Conservation (phyloP, 2,329 filamentous ascomycete genomes). For the Fusarium chuoi region DNA sequence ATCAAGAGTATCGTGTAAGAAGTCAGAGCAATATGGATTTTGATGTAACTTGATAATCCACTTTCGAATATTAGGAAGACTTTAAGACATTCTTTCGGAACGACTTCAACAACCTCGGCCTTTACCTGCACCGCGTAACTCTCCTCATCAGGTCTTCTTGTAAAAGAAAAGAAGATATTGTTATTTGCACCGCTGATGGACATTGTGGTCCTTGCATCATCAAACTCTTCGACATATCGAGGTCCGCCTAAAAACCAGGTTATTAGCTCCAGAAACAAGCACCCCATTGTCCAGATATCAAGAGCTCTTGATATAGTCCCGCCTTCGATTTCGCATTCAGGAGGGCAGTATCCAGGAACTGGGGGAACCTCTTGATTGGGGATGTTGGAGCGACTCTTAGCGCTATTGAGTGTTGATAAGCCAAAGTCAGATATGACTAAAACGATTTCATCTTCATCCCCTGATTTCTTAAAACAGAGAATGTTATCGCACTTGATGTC, state of each 20-base stretch:
- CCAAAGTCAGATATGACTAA: neutral
- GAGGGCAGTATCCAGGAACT: neutral
- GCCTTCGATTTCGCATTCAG: neutral
- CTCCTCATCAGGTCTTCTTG: neutral
- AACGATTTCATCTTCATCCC: neutral
- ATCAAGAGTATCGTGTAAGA: neutral
- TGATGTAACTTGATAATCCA: neutral
- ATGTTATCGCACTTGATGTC: neutral
- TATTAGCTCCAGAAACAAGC: neutral
- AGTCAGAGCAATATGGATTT: neutral
- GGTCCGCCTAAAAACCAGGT: neutral
- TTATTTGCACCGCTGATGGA: neutral
- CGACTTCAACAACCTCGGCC: neutral
- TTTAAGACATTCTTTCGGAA: rapidly evolving
- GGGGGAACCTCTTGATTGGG: neutral
- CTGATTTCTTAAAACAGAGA: neutral
- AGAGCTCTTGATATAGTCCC: neutral
- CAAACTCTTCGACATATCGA: neutral
- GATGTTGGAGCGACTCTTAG: neutral
- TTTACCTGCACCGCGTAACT: neutral
- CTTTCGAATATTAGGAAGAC: neutral
- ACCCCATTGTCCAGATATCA: neutral
- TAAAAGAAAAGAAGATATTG: neutral
- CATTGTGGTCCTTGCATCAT: neutral
- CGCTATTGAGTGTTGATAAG: neutral